Evolutionary conservation across 805 yeast species (phyloP), one percentile per base, ranked within the genome.

Genomic region (Wickerhamiella sorbophila): DNA sequence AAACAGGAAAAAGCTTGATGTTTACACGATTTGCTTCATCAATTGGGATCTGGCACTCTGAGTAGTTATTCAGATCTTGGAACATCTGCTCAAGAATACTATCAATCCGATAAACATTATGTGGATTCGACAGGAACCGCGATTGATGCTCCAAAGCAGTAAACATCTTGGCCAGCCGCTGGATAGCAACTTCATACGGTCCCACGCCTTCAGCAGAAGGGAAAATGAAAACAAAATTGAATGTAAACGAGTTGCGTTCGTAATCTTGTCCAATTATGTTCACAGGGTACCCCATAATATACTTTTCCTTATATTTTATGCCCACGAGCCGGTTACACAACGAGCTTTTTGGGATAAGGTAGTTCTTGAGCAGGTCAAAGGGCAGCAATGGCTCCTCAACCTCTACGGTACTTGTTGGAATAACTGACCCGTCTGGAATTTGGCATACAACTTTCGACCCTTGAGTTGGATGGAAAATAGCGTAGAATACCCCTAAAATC

Each of bases 31-130:
- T 91, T 24, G 94, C 79, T 19, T 77, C 77, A 54, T 88, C 95
- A 27, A 91, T 75, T 0, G 96, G 95, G 24, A 91, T 88, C 58
- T 86, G 73, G 61, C 99, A 91, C 59, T 91, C 99, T 0, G 95
- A 84, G 61, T 87, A 93, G 56, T 83, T 85, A 61, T 91, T 93
- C 50, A 91, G 66, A 58, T 91, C 99, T 59, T 87, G 95, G 55
- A 70, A 87, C n/a, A 91, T 71, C 57, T 91, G 95, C 58, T 84
- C 85, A 18, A 91, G 73, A 41, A 88, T 65, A 50, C 83, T 79
- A 50, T 78, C 80, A 35, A 93, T 75, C 0, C 78, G 70, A 9
- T 48, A 56, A 42, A 69, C 70, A 37, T 65, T 63, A 2, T 72
- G 62, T 2, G 48, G 42, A 39, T 65, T 63, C 4, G 95, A 83